phyloP scores from a whole-genome alignment of 169 alveolate species.

The Cryptosporidium muris region DNA sequence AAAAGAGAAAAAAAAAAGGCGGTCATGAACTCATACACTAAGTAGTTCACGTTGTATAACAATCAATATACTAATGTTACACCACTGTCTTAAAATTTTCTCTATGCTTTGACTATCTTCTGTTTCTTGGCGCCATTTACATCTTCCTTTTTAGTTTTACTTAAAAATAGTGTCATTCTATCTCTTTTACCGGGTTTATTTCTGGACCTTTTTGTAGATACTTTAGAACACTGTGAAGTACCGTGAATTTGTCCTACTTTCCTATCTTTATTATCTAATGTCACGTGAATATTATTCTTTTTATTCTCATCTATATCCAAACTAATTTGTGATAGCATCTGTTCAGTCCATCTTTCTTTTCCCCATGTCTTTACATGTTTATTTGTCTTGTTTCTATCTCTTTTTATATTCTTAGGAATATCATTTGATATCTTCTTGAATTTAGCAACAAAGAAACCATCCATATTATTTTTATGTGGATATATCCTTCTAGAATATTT shows the following conservation, averaged over 20 bases:
- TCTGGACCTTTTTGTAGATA: conserved; percentile 13
- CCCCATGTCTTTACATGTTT: conserved; percentile 60
- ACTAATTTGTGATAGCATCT: neutral
- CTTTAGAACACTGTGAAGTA: neutral
- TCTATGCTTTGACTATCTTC: too few species aligned
- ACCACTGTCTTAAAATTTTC: too few species aligned
- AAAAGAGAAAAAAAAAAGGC: too few species aligned
- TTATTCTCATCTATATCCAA: neutral
- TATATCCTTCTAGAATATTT: conserved; percentile 87
- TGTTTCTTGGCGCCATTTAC: too few species aligned
- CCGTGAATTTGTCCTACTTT: neutral
- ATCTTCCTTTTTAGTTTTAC: neutral
- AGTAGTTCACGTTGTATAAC: too few species aligned
- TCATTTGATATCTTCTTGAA: conserved; percentile 90
- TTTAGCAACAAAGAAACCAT: conserved; percentile 97
- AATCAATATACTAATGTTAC: too few species aligned
- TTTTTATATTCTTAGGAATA: conserved; percentile 72
- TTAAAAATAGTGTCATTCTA: conserved; percentile 2
- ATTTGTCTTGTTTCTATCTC: conserved; percentile 60
- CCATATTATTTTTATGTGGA: conserved; percentile 96
- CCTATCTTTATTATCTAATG: neutral
- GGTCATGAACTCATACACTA: too few species aligned
- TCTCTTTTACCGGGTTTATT: conserved; percentile 69
- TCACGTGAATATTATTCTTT: neutral
- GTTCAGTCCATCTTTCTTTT: conserved; percentile 47